These are phyloP conservation scores for Alternaria ethzedia DNA, from an alignment of 2,329 filamentous ascomycete genomes.

Conservation along the genomic window DNA sequence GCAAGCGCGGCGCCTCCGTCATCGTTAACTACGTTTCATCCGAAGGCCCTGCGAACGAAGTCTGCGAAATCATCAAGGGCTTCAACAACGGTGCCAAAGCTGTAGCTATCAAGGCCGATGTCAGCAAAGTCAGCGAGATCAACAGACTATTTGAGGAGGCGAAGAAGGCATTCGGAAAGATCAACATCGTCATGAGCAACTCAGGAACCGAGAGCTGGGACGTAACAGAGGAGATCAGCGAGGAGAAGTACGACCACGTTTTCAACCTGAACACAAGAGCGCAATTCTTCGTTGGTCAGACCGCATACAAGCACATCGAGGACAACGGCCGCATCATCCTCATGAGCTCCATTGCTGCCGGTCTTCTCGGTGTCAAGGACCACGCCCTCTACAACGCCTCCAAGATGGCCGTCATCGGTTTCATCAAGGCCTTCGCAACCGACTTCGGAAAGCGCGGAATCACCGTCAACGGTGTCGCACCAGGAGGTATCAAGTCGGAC, in stretches of 20 bases:
- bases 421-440: conserved; percentile 73
- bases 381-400: conserved; percentile 74
- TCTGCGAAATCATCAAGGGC: conserved; percentile 54
- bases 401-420: conserved; percentile 76
- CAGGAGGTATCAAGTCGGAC: conserved; percentile 76
- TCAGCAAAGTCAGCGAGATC: conserved; percentile 62
- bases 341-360: conserved; percentile 74
- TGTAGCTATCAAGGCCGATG: conserved; percentile 66
- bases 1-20: conserved; percentile 67
- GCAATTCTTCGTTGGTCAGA: conserved; percentile 80
- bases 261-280: conserved; percentile 72
- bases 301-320: conserved; percentile 73
- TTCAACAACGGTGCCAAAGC: conserved; percentile 59
- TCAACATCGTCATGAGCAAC: conserved; percentile 60
- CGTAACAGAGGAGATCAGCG: conserved; percentile 70
- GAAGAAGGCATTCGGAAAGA: conserved; percentile 52
- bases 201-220: conserved; percentile 70
- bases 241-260: conserved; percentile 75
- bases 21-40: conserved; percentile 70
- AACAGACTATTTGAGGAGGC: conserved; percentile 60
- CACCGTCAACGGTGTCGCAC: conserved; percentile 75
- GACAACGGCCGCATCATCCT: conserved; percentile 75
- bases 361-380: conserved; percentile 71
- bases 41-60: conserved; percentile 57
- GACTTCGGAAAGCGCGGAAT: conserved; percentile 72